Base-by-base conservation (phyloP, 2,329 filamentous ascomycete genomes). In the Aspergillus bombycis region DNA sequence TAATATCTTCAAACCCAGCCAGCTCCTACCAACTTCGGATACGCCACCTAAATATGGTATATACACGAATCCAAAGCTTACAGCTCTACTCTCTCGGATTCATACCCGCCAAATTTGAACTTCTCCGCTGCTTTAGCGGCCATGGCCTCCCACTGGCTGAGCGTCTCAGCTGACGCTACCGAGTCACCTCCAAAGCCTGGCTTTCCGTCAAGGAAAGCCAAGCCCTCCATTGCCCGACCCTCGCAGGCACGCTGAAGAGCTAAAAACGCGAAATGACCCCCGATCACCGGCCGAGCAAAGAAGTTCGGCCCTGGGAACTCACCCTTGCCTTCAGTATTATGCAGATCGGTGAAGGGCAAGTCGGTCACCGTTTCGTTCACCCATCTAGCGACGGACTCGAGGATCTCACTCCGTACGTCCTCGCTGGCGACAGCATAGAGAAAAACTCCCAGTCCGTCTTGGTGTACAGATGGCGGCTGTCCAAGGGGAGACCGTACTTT, bases 361-460 rank as follows among this genome's bases (percentile, higher is more conserved):
- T 94, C 90, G 10, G 88, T 94, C 21, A 78, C 82, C 0, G 92
- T 96, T 78, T 96, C 91, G 72, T 95, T 96, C 63, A 96, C 83
- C 93, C 93, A 96, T 61, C 81, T 81, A 1, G 91, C 91, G 46
- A 95, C 89, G 21, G 87, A 86, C 64, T 92, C 84, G 41, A 95
- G 80, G 57, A 96, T 93, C 74, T 91, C 87, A 3, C 84, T 83
- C 60, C 92, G 85, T 1, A 91, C 90, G 62, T 84, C 79, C 74
- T 86, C 85, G 69, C 88, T 88, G 4, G 91, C 87, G 6, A 96
- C 90, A 1, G 92, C 91, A 93, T 92, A 0, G 92, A 91, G 76
- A 95, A 94, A 75, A 96, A 93, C 71, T 95, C 90, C 93, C 93
- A 96, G 78, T 96, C 93, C 34, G 90, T 93, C 79, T 96, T 96